These are phyloP conservation scores for Chrysanthemum seticuspe DNA, from an alignment of 129 eudicot species.

Conservation along the genomic window DNA sequence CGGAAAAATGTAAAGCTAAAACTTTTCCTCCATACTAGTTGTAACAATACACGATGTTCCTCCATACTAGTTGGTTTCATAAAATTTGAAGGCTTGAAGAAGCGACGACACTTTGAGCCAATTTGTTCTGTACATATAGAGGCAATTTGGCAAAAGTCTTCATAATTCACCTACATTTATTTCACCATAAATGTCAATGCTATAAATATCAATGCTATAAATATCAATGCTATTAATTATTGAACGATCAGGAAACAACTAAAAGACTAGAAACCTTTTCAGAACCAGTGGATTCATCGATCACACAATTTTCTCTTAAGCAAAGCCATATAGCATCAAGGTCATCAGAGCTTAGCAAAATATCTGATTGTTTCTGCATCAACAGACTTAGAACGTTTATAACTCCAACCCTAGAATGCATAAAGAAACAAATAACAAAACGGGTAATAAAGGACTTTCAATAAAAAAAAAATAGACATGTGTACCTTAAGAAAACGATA, in stretches of 20 bases:
- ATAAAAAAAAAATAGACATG: neutral
- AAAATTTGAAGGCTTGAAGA: conserved; percentile 89
- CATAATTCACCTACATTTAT: conserved; percentile 73
- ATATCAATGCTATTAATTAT: neutral
- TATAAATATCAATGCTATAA: neutral
- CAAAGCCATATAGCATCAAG: conserved; percentile 91
- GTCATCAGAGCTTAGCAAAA: conserved; percentile 84
- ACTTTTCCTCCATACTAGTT: no score
- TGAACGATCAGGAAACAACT: conserved; percentile 7
- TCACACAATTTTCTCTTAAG: conserved; percentile 79
- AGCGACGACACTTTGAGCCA: conserved; percentile 84
- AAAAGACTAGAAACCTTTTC: conserved; percentile 53
- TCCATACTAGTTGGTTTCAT: conserved; percentile 39
- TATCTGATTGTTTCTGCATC: conserved; percentile 85
- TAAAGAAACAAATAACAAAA: neutral
- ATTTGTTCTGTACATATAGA: conserved; percentile 86
- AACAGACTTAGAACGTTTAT: conserved; percentile 3
- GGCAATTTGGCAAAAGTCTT: conserved; percentile 97
- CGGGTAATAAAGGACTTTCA: no score
- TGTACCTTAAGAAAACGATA: conserved; percentile 86
- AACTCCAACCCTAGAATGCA: conserved; percentile 5
- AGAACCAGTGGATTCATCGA: conserved; percentile 87
- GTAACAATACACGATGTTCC: no score
- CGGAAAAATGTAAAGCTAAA: no score
- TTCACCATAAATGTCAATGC: neutral